Conservation (phyloP, 2,329 filamentous ascomycete genomes). For the Aspergillus hortae region DNA sequence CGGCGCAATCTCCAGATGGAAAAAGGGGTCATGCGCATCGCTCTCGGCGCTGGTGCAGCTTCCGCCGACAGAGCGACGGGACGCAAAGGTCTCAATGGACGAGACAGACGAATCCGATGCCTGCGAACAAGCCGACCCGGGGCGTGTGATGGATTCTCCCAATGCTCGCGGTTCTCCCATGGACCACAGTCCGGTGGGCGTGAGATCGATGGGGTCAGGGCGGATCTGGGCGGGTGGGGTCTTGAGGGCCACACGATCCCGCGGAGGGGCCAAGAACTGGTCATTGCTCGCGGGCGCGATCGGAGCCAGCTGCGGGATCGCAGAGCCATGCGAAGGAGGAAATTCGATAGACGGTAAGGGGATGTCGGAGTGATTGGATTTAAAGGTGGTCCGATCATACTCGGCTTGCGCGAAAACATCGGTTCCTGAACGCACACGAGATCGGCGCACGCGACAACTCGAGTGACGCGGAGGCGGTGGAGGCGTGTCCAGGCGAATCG, state of each 20-base stretch:
- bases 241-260: constrained; percentile 36
- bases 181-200: constrained; percentile 28
- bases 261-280: constrained; percentile 38
- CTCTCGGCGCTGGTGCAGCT: constrained; percentile 61
- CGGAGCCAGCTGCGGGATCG: constrained; percentile 22
- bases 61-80: constrained; percentile 55
- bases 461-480: constrained; percentile 45
- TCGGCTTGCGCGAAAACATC: constrained; percentile 33
- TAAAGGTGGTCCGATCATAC: constrained; percentile 33
- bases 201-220: constrained; percentile 30
- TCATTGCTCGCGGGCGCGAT: constrained; percentile 28
- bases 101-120: constrained; percentile 62
- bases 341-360: constrained; percentile 44
- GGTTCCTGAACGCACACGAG: constrained; percentile 36
- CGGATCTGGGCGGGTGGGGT: constrained; percentile 46
- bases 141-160: constrained; percentile 50
- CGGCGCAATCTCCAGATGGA: constrained; percentile 38
- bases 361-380: constrained; percentile 33
- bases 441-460: constrained; percentile 38
- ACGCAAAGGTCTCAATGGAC: constrained; percentile 55
- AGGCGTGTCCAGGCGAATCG: constrained; percentile 38
- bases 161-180: constrained; percentile 27
- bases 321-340: constrained; percentile 24
- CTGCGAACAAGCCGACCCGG: constrained; percentile 56
- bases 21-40: constrained; percentile 56